Evolutionary conservation across 2,329 filamentous ascomycete species (phyloP).

Genomic region (Metarhizium brunneum): DNA sequence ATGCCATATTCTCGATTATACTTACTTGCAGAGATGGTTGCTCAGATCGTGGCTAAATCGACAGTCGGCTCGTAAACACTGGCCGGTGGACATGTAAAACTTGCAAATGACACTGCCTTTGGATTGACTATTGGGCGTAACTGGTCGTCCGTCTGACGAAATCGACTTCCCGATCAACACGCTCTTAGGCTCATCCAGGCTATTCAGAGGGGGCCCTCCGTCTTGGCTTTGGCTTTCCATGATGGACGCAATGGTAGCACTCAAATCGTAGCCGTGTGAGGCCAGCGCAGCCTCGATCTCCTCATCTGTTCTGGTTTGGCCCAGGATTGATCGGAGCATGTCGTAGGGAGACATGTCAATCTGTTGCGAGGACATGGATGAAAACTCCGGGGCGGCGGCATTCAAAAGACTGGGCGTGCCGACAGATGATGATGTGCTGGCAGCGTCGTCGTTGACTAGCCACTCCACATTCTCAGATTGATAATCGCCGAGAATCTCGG

Average conservation of each 20-base stretch:
- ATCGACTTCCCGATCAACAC: constrained; percentile 87
- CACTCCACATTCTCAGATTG: constrained; percentile 94
- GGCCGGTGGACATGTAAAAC: constrained; percentile 92
- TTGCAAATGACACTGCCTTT: constrained; percentile 91
- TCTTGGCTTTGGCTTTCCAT: constrained; percentile 60
- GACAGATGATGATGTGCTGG: constrained; percentile 67
- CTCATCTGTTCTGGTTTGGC: constrained; percentile 80
- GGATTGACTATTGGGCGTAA: constrained; percentile 65
- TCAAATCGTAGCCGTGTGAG: constrained; percentile 84
- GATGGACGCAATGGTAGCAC: constrained; percentile 79
- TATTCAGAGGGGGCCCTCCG: constrained; percentile 20
- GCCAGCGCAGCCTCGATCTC: constrained; percentile 91
- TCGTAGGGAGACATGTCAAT: constrained; percentile 96
- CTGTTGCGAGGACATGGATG: constrained; percentile 49
- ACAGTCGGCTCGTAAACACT: constrained; percentile 90
- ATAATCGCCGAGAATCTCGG: constrained; percentile 83
- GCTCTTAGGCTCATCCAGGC: constrained; percentile 48
- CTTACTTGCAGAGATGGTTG: constrained; percentile 96
- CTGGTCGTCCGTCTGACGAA: constrained; percentile 62
- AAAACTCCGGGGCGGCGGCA: constrained; percentile 72
- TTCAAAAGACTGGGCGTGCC: constrained; percentile 64
- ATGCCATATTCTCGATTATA: constrained; percentile 16
- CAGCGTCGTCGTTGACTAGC: constrained; percentile 83
- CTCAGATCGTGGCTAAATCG: constrained; percentile 94
- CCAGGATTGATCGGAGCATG: constrained; percentile 90